A percentile compares a stretch with the other conserved stretches of the same genome.
These are phyloP conservation scores for Nothophytophthora sp. DNA, from an alignment of 352 stramenopile genomes.

Conservation along the genomic window DNA sequence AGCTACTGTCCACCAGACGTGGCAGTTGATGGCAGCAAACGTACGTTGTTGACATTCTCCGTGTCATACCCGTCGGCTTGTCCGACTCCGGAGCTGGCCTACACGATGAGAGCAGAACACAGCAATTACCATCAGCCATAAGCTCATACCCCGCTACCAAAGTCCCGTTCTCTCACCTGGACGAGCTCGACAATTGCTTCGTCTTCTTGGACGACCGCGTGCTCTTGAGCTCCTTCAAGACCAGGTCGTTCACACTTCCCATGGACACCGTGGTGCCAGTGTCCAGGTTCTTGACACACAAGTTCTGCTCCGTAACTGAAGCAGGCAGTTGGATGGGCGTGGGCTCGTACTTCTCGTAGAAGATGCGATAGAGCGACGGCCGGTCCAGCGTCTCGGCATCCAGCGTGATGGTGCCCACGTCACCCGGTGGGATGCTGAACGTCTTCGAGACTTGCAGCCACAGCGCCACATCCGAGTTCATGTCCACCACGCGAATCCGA, in stretches of 20 bases:
- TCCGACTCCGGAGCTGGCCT: slow-evolving; percentile 59
- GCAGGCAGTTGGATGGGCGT: slow-evolving; percentile 56
- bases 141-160: too few species aligned
- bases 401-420: slow-evolving; percentile 80
- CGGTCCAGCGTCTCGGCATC: slow-evolving; percentile 80
- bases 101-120: slow-evolving; percentile 2
- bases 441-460: slow-evolving; percentile 89
- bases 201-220: slow-evolving; percentile 49
- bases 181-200: slow-evolving; percentile 64
- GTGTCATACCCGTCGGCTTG: slow-evolving; percentile 37
- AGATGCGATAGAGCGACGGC: slow-evolving; percentile 82
- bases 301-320: slow-evolving; percentile 57
- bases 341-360: slow-evolving; percentile 88
- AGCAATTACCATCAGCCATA: too few species aligned
- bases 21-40: slow-evolving; percentile 11
- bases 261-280: slow-evolving; percentile 76
- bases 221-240: slow-evolving; percentile 68
- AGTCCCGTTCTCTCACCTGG: slow-evolving; percentile 28
- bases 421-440: slow-evolving; percentile 75
- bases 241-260: slow-evolving; percentile 76
- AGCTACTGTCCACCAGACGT: not conserved
- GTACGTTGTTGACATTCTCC: slow-evolving; percentile 73
- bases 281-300: slow-evolving; percentile 86
- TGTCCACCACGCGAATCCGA: slow-evolving; percentile 84
- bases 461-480: slow-evolving; percentile 76